Evolutionary conservation across 2,329 filamentous ascomycete genomes (phyloP).

Genomic region (Colletotrichum sp.): DNA sequence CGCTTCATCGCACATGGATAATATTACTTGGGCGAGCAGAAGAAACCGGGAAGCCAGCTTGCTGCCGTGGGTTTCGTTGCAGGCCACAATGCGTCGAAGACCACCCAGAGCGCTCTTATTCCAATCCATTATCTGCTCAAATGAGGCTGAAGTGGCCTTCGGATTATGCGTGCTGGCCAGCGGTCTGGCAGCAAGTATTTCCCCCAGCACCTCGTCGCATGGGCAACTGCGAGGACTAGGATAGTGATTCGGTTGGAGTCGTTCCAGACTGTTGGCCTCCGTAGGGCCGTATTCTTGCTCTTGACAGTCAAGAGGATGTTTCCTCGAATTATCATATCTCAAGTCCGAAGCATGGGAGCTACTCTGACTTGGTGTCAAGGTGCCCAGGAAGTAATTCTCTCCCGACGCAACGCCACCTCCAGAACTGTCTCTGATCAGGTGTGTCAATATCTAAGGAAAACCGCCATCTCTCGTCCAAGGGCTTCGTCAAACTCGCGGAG

Average conservation of each 20-base stretch:
- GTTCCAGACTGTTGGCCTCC: neutral
- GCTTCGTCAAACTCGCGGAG: neutral
- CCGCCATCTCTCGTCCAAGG: neutral
- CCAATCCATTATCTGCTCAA: neutral
- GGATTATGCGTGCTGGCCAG: neutral
- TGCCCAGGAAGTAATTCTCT: neutral
- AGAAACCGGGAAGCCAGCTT: neutral
- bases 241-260: neutral
- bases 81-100: neutral
- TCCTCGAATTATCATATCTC: neutral
- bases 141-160: neutral
- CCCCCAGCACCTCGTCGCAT: neutral
- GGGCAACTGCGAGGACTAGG: neutral
- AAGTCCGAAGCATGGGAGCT: neutral
- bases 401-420: neutral
- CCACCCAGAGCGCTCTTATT: neutral
- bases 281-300: neutral
- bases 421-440: neutral
- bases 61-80: neutral
- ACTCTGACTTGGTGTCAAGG: neutral
- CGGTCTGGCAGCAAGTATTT: neutral
- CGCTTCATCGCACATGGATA: neutral
- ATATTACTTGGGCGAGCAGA: neutral
- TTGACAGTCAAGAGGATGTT: neutral
- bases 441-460: neutral